A percentile compares a stretch with the other conserved stretches of the same genome.
Evolutionary conservation across 2,329 filamentous ascomycete species (phyloP).

Genomic region (Ceratocystis huliohia): DNA sequence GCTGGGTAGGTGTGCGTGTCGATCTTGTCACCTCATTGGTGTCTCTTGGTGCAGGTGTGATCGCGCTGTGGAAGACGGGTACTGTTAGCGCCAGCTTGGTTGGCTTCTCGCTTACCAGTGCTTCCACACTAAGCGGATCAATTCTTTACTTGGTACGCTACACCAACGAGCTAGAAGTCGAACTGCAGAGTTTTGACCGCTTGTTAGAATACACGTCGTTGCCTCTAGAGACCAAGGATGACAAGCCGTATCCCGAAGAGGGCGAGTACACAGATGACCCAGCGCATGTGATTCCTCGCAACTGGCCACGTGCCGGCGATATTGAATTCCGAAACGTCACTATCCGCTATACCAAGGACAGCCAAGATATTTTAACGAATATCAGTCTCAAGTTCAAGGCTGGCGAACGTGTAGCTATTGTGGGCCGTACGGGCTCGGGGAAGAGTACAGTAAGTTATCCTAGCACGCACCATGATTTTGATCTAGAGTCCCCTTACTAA

Average conservation of each 20-base stretch:
- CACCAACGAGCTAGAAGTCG: constrained; percentile 37
- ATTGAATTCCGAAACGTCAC: constrained; percentile 31
- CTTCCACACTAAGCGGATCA: constrained; percentile 33
- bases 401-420: constrained; percentile 58
- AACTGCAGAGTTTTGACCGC: constrained; percentile 35
- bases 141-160: constrained; percentile 34
- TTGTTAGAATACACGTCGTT: constrained; percentile 30
- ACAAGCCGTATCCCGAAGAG: constrained; percentile 25
- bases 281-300: constrained; percentile 24
- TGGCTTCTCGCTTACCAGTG: constrained; percentile 38
- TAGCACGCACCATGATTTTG: constrained; percentile 31
- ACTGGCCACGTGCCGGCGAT: constrained; percentile 29
- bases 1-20: constrained; percentile 37
- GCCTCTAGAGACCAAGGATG: constrained; percentile 28
- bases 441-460: constrained; percentile 46
- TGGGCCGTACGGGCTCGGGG: constrained; percentile 61
- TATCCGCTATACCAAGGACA: constrained; percentile 29
- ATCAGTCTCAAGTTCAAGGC: constrained; percentile 36
- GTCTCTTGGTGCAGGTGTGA: constrained; percentile 32
- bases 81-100: constrained; percentile 34
- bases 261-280: constrained; percentile 26
- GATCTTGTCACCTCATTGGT: constrained; percentile 35
- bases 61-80: constrained; percentile 32
- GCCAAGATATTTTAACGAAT: constrained; percentile 32
- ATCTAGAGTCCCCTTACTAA: neutral